Conservation (phyloP, 2,329 filamentous ascomycete genomes). For the Tympanopsis confertula region DNA sequence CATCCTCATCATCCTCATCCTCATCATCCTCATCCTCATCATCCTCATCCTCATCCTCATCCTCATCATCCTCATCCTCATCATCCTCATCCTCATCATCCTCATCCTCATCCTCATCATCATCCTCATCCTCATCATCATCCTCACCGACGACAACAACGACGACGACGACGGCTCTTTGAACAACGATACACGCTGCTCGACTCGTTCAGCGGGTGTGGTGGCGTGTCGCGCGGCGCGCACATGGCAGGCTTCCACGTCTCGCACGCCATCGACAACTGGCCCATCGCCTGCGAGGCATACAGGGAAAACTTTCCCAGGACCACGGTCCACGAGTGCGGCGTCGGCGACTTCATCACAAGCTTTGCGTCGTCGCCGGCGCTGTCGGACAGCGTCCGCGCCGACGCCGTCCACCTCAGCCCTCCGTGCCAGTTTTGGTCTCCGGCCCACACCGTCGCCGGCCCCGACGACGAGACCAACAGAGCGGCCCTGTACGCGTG, state of each 20-base stretch:
- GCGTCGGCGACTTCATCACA: constrained; percentile 36
- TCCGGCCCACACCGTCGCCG: constrained; percentile 50
- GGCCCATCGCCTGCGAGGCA: background rate
- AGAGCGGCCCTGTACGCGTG: constrained; percentile 44
- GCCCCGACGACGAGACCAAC: constrained; percentile 55
- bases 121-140: too few species aligned
- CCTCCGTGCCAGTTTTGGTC: constrained; percentile 73
- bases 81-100: too few species aligned
- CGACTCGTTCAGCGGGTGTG: background rate
- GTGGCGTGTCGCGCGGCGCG: background rate
- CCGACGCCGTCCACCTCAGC: constrained; percentile 64
- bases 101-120: too few species aligned
- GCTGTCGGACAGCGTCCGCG: constrained; percentile 18
- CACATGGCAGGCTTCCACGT: background rate
- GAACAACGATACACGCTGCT: background rate
- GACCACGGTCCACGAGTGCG: constrained; percentile 31
- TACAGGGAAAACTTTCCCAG: constrained; percentile 12
- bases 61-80: too few species aligned
- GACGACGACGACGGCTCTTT: too few species aligned
- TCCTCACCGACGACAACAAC: too few species aligned
- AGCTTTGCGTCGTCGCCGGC: constrained; percentile 1
- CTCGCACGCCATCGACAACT: background rate
- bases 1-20: too few species aligned
- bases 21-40: too few species aligned
- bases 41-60: too few species aligned